phyloP scores from a whole-genome alignment of 306 rosid species.

The Pueraria montana region DNA sequence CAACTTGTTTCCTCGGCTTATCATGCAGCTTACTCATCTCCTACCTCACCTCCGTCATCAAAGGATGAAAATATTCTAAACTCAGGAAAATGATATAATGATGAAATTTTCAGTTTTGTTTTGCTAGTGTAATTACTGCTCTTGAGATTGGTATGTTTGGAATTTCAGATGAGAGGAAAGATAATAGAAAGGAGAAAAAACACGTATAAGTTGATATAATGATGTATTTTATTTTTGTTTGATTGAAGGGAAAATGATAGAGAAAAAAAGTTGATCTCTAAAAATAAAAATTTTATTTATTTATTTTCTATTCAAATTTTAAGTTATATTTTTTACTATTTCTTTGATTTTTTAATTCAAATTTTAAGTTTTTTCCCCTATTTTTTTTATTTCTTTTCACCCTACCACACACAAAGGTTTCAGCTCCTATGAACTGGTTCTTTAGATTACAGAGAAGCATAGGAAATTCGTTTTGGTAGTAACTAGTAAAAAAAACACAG shows the following conservation, averaged over 20 bases:
- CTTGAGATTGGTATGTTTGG: not conserved
- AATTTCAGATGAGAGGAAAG: not conserved
- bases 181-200: not conserved
- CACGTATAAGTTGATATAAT: too few species aligned
- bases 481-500: too few species aligned
- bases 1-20: slow-evolving; percentile 80
- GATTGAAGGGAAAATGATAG: not conserved
- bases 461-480: too few species aligned
- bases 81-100: slow-evolving; percentile 50
- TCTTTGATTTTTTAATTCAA: too few species aligned
- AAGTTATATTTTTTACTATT: too few species aligned
- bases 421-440: not conserved
- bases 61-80: slow-evolving; percentile 59
- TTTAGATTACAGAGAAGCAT: too few species aligned
- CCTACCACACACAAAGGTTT: not conserved
- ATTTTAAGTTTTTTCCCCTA: too few species aligned
- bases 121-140: slow-evolving; percentile 22
- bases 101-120: not conserved
- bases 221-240: not conserved
- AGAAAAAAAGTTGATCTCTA: not conserved
- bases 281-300: not conserved
- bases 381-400: too few species aligned
- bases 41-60: slow-evolving; percentile 54
- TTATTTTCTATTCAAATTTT: too few species aligned
- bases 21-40: slow-evolving; percentile 60